A percentile compares a stretch with the other conserved stretches of the same genome.
These are phyloP conservation scores for Thielaviopsis cerberus DNA, from an alignment of 2,329 filamentous ascomycete genomes.

Conservation along the genomic window DNA sequence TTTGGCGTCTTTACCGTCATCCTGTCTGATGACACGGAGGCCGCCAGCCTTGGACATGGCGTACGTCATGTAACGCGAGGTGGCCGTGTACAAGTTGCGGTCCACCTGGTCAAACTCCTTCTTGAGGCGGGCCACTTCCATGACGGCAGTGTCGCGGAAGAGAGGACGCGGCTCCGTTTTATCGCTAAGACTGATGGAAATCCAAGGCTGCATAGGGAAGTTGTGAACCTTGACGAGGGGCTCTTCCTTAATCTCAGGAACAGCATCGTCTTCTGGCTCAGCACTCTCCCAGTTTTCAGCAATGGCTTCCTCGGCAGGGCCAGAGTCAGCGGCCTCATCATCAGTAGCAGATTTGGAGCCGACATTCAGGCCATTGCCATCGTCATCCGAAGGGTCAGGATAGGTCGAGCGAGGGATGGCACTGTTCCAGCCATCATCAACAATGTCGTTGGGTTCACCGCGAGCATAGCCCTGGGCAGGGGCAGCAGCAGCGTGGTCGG, in stretches of 20 bases:
- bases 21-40: constrained; percentile 81
- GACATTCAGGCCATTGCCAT: constrained; percentile 13
- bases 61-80: constrained; percentile 81
- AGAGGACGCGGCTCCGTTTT: constrained; percentile 36
- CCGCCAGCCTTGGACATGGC: constrained; percentile 86
- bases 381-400: background rate
- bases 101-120: constrained; percentile 98
- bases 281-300: constrained; percentile 88
- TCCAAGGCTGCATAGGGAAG: constrained; percentile 93
- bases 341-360: constrained; percentile 7
- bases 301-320: constrained; percentile 19
- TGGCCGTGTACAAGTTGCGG: constrained; percentile 76
- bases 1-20: constrained; percentile 79
- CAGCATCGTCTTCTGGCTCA: constrained; percentile 50
- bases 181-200: constrained; percentile 60
- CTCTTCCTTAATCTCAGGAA: constrained; percentile 20
- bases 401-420: background rate
- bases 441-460: background rate
- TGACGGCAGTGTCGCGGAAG: constrained; percentile 62
- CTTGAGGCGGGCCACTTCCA: constrained; percentile 86
- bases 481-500: constrained; percentile 3
- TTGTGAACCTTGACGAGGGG: constrained; percentile 60
- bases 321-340: background rate
- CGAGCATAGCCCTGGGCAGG: background rate
- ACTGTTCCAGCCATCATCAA: background rate